Percentiles rank a stretch among this genome's conserved stretches.
phyloP scores from a whole-genome alignment of 805 yeast genomes.

The Candida montana region DNA sequence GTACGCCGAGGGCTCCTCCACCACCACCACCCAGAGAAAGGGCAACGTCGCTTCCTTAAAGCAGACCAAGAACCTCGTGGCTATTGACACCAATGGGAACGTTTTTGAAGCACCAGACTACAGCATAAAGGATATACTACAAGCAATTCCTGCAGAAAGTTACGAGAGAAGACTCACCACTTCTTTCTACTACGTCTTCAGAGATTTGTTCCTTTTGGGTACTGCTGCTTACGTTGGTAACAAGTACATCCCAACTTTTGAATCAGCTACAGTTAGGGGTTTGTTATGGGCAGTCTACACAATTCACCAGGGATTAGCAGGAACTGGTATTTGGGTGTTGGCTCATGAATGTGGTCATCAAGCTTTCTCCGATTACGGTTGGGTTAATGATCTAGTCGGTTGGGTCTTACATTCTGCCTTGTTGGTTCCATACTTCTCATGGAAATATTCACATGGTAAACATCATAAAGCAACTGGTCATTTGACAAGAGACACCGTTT shows the following conservation, averaged over 20 bases:
- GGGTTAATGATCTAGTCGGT: constrained; percentile 74
- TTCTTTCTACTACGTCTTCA: constrained; percentile 59
- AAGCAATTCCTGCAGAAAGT: constrained; percentile 69
- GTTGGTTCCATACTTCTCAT: constrained; percentile 80
- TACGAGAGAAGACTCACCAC: constrained; percentile 54
- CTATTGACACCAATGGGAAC: constrained; percentile 43
- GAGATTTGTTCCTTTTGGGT: constrained; percentile 53
- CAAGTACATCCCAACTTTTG: constrained; percentile 47
- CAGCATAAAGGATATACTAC: constrained; percentile 68
- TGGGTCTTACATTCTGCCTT: constrained; percentile 78
- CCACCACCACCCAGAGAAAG: constrained; percentile 9
- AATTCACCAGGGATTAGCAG: constrained; percentile 54
- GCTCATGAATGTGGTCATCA: constrained; percentile 93
- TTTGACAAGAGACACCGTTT: constrained; percentile 76
- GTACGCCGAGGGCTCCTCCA: constrained; percentile 2
- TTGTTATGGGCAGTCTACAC: constrained; percentile 56
- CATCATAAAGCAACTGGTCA: constrained; percentile 92
- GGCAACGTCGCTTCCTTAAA: constrained; percentile 15
- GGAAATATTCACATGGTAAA: constrained; percentile 81
- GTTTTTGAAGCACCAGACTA: constrained; percentile 69
- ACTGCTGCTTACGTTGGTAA: constrained; percentile 49
- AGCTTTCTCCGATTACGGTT: constrained; percentile 70
- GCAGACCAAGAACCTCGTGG: constrained; percentile 24
- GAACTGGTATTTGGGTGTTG: constrained; percentile 78
- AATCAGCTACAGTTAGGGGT: constrained; percentile 40